Percentiles rank a stretch among this genome's conserved stretches.
Evolutionary conservation across 768 basidiomycete species (phyloP).

Genomic region (Scleroderma citrinum): DNA sequence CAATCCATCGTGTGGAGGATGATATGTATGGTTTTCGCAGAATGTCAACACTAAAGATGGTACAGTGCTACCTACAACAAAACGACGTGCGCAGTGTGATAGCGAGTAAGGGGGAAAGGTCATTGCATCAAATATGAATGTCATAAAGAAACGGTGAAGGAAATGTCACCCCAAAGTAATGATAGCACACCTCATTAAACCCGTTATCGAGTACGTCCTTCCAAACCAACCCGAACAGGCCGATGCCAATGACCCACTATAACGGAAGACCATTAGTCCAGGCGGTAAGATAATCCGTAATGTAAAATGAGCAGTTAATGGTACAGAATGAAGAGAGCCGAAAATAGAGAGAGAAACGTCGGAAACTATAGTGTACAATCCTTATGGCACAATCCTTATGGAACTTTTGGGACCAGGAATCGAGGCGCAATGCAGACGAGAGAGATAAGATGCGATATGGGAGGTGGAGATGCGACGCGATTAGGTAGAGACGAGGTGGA

Average conservation of each 20-base stretch:
- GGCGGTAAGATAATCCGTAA: conserved; percentile 28
- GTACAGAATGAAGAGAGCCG: conserved; percentile 28
- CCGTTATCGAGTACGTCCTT: conserved; percentile 24
- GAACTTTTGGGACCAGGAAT: conserved; percentile 12
- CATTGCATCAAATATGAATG: conserved; percentile 25
- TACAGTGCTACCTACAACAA: conserved; percentile 28
- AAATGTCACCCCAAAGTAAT: conserved; percentile 2
- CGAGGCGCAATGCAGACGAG: conserved; percentile 1
- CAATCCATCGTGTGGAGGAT: not conserved
- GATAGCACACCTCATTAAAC: conserved; percentile 26
- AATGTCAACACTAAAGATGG: conserved; percentile 10
- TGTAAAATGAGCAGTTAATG: conserved; percentile 29
- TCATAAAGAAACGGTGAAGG: conserved; percentile 14
- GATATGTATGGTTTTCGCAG: conserved; percentile 5
- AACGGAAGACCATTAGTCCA: conserved; percentile 28
- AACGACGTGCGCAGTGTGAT: conserved; percentile 22
- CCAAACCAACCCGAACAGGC: conserved; percentile 22
- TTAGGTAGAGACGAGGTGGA: conserved; percentile 27
- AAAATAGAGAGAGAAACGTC: conserved; percentile 5
- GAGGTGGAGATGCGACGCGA: conserved; percentile 23
- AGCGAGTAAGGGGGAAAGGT: conserved; percentile 13
- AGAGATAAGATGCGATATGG: conserved; percentile 14
- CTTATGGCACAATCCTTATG: conserved; percentile 26
- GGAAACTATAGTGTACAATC: conserved; percentile 26
- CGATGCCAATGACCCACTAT: conserved; percentile 22